A percentile compares a stretch with the other conserved stretches of the same genome.
Evolutionary conservation across 1,284 basidiomycete species (phyloP).

Genomic region (Sporisorium sorghi): DNA sequence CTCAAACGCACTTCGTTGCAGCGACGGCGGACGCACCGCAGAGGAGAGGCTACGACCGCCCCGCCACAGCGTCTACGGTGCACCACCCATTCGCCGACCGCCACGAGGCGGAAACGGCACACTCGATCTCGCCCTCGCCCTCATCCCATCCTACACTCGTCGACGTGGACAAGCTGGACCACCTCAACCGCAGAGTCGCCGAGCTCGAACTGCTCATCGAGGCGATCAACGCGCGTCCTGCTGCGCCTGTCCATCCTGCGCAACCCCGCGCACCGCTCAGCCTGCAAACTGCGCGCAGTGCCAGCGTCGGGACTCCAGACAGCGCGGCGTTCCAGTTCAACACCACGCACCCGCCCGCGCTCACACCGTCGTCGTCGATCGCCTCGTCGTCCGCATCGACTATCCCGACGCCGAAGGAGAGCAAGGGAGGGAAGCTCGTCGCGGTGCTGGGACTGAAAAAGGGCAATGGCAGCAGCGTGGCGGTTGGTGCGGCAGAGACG

Average conservation of each 20-base stretch:
- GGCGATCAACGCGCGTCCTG: slow-evolving; percentile 4
- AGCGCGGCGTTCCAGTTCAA: slow-evolving; percentile 19
- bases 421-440: slow-evolving; percentile 6
- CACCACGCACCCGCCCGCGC: neutral
- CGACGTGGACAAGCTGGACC: slow-evolving; percentile 27
- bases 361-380: neutral
- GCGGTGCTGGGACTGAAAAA: slow-evolving; percentile 1
- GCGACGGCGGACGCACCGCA: neutral
- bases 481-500: neutral
- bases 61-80: neutral
- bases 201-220: slow-evolving; percentile 28
- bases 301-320: too few relatives aligned
- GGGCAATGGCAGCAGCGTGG: slow-evolving; percentile 1
- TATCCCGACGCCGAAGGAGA: neutral
- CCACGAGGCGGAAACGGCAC: slow-evolving; percentile 4
- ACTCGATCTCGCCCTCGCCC: slow-evolving; percentile 9
- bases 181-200: slow-evolving; percentile 35
- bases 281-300: too few relatives aligned
- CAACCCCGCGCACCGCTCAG: too few relatives aligned
- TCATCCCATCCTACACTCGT: slow-evolving; percentile 11
- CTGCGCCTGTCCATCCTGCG: neutral
- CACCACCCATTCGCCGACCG: slow-evolving; percentile 1
- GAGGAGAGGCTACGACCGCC: neutral
- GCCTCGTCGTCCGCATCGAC: neutral
- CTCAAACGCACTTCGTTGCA: neutral